Percentiles rank a stretch among this genome's conserved stretches.
Evolutionary conservation across 2,329 filamentous ascomycete genomes (phyloP).

Genomic region (Verticillium dahliae): DNA sequence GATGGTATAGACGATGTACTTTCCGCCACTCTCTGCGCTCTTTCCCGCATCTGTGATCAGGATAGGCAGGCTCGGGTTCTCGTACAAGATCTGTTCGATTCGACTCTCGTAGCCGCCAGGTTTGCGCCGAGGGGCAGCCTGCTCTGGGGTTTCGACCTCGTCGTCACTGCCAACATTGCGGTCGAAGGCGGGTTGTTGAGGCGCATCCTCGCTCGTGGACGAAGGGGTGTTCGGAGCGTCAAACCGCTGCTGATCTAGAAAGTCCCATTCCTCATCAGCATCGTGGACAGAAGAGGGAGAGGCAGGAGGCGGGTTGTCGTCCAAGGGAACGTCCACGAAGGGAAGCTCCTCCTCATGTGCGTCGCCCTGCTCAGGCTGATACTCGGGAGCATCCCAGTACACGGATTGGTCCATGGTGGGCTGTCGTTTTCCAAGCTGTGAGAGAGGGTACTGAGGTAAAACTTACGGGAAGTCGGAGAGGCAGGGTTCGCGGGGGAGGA

Average conservation of each 20-base stretch:
- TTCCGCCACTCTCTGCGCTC: conserved; percentile 83
- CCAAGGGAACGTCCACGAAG: background rate
- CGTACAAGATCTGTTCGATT: conserved; percentile 95
- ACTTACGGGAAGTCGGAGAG: conserved; percentile 50
- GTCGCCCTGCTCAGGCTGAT: background rate
- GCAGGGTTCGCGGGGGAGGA: conserved; percentile 61
- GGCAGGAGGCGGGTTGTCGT: background rate
- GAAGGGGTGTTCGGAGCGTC: conserved; percentile 66
- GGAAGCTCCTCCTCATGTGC: background rate
- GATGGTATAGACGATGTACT: conserved; percentile 97
- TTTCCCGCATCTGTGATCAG: conserved; percentile 93
- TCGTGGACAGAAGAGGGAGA: conserved; percentile 16
- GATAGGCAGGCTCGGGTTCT: conserved; percentile 85
- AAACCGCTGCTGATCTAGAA: conserved; percentile 45
- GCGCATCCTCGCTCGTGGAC: conserved; percentile 61
- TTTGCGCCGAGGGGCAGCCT: conserved; percentile 53
- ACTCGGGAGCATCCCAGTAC: background rate
- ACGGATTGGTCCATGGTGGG: background rate
- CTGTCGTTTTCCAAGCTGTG: background rate
- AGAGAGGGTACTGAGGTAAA: conserved; percentile 16
- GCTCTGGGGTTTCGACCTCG: conserved; percentile 29
- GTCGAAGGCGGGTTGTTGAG: conserved; percentile 32
- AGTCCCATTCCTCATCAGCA: conserved; percentile 37
- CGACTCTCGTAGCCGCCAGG: conserved; percentile 89
- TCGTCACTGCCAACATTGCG: conserved; percentile 41